A percentile compares a stretch with the other conserved stretches of the same genome.
Conservation (phyloP, 192 early-diverging fungal species). For the Entomortierella parvispora region DNA sequence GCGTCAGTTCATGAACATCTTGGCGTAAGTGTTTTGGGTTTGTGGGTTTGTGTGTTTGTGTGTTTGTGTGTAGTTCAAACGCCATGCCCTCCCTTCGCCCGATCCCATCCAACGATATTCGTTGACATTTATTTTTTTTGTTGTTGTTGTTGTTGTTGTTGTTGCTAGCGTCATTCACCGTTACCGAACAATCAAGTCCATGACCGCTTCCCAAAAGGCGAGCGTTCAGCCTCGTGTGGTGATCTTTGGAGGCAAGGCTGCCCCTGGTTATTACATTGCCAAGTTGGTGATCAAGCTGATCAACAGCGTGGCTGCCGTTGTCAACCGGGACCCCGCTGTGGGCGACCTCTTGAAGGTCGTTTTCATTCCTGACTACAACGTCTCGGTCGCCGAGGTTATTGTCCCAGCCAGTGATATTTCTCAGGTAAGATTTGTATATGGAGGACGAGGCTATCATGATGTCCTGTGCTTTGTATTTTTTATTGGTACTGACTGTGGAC, state of each 20-base stretch:
- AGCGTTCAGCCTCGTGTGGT: conserved; percentile 86
- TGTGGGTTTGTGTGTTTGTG: not conserved
- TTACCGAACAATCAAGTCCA: conserved; percentile 85
- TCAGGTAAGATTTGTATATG: conserved; percentile 56
- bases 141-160: not conserved
- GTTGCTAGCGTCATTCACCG: conserved; percentile 86
- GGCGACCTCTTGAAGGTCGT: conserved; percentile 92
- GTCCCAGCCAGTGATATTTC: conserved; percentile 99
- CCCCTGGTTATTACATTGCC: conserved; percentile 98
- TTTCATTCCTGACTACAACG: conserved; percentile 99
- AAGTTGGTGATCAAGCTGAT: conserved; percentile 99
- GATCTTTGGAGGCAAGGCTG: conserved; percentile 97
- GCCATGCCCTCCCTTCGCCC: too few species aligned
- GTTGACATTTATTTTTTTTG: not conserved
- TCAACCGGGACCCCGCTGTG: conserved; percentile 88
- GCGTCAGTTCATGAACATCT: conserved; percentile 99
- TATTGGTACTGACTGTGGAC: too few species aligned
- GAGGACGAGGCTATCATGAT: not conserved
- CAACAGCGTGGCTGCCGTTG: conserved; percentile 88
- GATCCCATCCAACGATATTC: not conserved
- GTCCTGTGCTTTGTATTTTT: not conserved
- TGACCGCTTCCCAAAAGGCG: conserved; percentile 73
- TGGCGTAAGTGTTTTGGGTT: conserved; percentile 57
- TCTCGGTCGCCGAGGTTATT: conserved; percentile 95
- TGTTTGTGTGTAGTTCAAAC: not conserved